Percentiles rank a stretch among this genome's conserved stretches.
Conservation (phyloP, 1,284 basidiomycete genomes). For the Irpex lacteus region DNA sequence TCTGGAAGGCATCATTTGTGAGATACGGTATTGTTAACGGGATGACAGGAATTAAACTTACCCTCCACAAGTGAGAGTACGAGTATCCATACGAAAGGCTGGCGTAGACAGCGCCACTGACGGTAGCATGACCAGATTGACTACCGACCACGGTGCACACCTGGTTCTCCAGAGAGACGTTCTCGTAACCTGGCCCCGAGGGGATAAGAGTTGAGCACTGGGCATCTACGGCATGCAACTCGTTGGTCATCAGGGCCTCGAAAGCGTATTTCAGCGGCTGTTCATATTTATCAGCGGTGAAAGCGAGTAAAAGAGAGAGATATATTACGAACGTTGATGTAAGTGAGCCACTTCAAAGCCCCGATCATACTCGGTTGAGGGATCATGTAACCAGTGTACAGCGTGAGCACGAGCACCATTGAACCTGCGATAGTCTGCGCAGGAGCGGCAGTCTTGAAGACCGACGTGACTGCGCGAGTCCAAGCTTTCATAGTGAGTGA, state of each 20-base stretch:
- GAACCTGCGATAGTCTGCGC: conserved; percentile 64
- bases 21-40: background rate
- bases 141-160: conserved; percentile 62
- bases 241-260: conserved; percentile 52
- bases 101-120: conserved; percentile 57
- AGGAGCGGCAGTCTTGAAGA: conserved; percentile 48
- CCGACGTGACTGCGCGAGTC: conserved; percentile 58
- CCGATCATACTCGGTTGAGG: conserved; percentile 61
- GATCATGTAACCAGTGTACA: conserved; percentile 51
- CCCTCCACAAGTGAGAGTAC: conserved; percentile 65
- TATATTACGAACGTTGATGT: conserved; percentile 47
- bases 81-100: conserved; percentile 59
- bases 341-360: conserved; percentile 63
- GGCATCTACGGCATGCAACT: conserved; percentile 47
- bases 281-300: background rate
- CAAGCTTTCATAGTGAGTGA: conserved; percentile 60
- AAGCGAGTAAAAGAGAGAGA: too few species aligned
- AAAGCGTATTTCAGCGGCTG: conserved; percentile 51
- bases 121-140: conserved; percentile 41
- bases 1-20: conserved; percentile 29
- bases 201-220: conserved; percentile 42
- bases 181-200: conserved; percentile 49
- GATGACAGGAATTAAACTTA: conserved; percentile 30
- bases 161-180: conserved; percentile 45
- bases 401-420: conserved; percentile 42